These are phyloP conservation scores for Phlebiopsis gigantea DNA, from an alignment of 768 basidiomycete species.

Conservation along the genomic window DNA sequence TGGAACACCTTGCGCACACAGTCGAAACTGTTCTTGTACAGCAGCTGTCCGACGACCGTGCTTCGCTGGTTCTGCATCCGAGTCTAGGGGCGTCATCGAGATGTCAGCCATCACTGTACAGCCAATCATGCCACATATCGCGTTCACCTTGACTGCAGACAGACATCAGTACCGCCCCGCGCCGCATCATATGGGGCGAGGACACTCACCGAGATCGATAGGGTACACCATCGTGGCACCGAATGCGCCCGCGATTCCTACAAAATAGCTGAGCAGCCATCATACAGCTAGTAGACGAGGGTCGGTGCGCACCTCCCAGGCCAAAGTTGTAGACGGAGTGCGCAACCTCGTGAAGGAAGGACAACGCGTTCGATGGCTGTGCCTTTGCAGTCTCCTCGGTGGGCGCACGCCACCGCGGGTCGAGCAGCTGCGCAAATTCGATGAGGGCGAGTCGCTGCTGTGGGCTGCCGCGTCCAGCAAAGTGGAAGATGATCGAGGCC, in stretches of 20 bases:
- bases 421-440: slow-evolving; percentile 91
- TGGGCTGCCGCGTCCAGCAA: slow-evolving; percentile 76
- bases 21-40: slow-evolving; percentile 95
- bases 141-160: slow-evolving; percentile 63
- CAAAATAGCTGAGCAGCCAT: neutral
- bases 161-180: neutral
- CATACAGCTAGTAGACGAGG: neutral
- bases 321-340: slow-evolving; percentile 83
- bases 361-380: slow-evolving; percentile 24
- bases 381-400: slow-evolving; percentile 41
- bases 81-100: slow-evolving; percentile 36
- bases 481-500: slow-evolving; percentile 97
- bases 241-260: slow-evolving; percentile 86
- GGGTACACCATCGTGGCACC: slow-evolving; percentile 99
- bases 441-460: slow-evolving; percentile 71
- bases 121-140: neutral
- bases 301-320: slow-evolving; percentile 64
- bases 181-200: neutral
- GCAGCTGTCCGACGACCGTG: slow-evolving; percentile 91
- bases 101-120: neutral
- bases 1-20: slow-evolving; percentile 91
- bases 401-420: slow-evolving; percentile 83
- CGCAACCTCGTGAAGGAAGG: slow-evolving; percentile 50
- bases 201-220: slow-evolving; percentile 77
- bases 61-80: slow-evolving; percentile 97